Conservation (phyloP, 75 land plant species). For the Isoetes taiwanensis region DNA sequence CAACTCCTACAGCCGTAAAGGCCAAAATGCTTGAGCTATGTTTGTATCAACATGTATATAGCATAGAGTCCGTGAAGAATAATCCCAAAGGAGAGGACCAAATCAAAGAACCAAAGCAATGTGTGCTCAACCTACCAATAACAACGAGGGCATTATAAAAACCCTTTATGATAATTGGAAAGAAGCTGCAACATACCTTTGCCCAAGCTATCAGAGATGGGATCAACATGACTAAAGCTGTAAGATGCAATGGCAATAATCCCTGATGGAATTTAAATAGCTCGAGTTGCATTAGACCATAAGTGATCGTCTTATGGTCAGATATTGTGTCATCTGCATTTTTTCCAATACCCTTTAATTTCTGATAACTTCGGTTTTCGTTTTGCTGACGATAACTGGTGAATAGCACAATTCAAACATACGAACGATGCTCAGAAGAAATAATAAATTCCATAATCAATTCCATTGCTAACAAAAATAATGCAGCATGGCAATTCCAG, state of each 20-base stretch:
- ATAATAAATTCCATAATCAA: background rate
- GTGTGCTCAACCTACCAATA: no score
- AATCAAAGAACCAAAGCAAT: no score
- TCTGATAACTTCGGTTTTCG: no score
- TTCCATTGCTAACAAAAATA: slow-evolving; percentile 45
- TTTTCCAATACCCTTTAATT: no score
- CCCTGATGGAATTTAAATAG: slow-evolving; percentile 63
- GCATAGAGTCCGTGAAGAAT: no score
- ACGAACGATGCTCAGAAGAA: background rate
- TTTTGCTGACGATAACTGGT: slow-evolving; percentile 34
- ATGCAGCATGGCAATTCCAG: slow-evolving; percentile 54
- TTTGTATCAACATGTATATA: no score
- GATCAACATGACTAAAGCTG: slow-evolving; percentile 63
- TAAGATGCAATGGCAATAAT: slow-evolving; percentile 53
- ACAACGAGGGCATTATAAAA: background rate
- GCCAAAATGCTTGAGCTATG: no score
- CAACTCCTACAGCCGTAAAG: no score
- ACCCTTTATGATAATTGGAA: background rate
- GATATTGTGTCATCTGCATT: no score
- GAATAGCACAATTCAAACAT: no score
- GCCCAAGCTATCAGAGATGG: slow-evolving; percentile 90
- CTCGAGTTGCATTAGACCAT: slow-evolving; percentile 59
- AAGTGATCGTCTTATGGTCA: no score
- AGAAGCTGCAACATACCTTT: slow-evolving; percentile 37
- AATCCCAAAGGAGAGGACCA: no score